Percentiles rank a stretch among this genome's conserved stretches.
phyloP scores from a whole-genome alignment of 495 filamentous ascomycete genomes.

The Lasiosphaeria hispida region DNA sequence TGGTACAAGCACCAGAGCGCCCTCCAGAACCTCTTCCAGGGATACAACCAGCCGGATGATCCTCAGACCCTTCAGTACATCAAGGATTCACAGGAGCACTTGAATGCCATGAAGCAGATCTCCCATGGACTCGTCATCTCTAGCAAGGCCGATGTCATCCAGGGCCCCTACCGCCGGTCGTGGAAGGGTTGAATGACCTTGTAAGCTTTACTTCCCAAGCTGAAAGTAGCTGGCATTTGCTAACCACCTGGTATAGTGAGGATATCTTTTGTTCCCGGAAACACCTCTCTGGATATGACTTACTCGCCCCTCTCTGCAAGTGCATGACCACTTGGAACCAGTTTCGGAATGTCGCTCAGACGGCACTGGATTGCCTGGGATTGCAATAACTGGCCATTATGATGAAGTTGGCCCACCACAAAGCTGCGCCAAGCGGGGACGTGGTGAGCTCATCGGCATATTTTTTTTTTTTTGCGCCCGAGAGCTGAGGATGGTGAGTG shows the following conservation, averaged over 20 bases:
- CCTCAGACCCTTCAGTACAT: slow-evolving; percentile 43
- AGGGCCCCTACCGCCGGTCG: slow-evolving; percentile 25
- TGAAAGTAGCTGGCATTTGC: background rate
- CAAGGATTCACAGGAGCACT: slow-evolving; percentile 43
- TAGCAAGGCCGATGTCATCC: slow-evolving; percentile 25
- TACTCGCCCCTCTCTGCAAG: background rate
- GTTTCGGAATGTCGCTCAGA: no score
- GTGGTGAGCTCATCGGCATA: no score
- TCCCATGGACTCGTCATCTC: slow-evolving; percentile 24
- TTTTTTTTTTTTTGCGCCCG: no score
- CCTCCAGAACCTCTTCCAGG: slow-evolving; percentile 41
- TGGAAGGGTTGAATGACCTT: slow-evolving; percentile 26
- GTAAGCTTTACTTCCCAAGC: background rate
- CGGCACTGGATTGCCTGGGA: no score
- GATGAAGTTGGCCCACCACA: no score
- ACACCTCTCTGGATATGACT: background rate
- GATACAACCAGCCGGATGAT: slow-evolving; percentile 45
- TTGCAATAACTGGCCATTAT: background rate
- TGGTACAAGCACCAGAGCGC: slow-evolving; percentile 50
- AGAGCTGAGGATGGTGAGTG: no score
- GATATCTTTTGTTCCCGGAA: background rate
- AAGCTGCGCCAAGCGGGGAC: no score
- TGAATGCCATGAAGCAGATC: slow-evolving; percentile 45
- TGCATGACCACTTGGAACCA: background rate
- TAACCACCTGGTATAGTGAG: background rate